Conservation (phyloP, 345 rosid genomes). For the Lepidium didymum region DNA sequence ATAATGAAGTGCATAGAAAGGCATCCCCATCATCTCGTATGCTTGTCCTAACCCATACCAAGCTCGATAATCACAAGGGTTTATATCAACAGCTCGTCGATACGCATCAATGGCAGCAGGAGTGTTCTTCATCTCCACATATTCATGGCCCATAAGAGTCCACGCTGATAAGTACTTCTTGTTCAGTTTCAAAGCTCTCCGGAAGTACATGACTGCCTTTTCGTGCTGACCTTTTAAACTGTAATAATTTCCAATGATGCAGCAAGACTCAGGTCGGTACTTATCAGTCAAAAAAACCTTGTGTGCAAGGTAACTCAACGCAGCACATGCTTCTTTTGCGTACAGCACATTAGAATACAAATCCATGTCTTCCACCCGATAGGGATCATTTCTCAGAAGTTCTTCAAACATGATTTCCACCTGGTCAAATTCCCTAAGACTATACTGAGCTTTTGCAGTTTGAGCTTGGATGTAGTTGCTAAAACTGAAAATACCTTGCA, state of each 20-base stretch:
- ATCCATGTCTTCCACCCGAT: conserved; percentile 93
- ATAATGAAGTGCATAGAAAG: conserved; percentile 90
- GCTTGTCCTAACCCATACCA: conserved; percentile 99
- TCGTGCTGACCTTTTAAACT: conserved; percentile 96
- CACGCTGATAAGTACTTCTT: conserved; percentile 89
- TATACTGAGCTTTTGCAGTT: conserved; percentile 85
- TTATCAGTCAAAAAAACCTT: conserved; percentile 80
- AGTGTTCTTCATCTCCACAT: conserved; percentile 92
- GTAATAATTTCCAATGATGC: conserved; percentile 93
- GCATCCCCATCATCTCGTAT: conserved; percentile 94
- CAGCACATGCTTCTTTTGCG: conserved; percentile 86
- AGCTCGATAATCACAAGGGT: conserved; percentile 84
- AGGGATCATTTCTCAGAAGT: conserved; percentile 75
- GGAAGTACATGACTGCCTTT: conserved; percentile 83
- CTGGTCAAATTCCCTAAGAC: conserved; percentile 88
- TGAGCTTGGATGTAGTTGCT: conserved; percentile 93
- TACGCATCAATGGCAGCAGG: conserved; percentile 98
- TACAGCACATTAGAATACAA: conserved; percentile 92
- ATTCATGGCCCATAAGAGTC: conserved; percentile 99
- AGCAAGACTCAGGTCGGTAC: conserved; percentile 95
- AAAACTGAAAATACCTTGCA: conserved; percentile 66
- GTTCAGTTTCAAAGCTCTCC: conserved; percentile 93
- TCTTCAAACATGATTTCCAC: conserved; percentile 95
- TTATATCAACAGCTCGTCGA: conserved; percentile 87
- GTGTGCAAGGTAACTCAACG: conserved; percentile 90